A percentile compares a stretch with the other conserved stretches of the same genome.
These are phyloP conservation scores for Amoebophrya sp. DNA, from an alignment of 169 alveolate species.

Conservation along the genomic window DNA sequence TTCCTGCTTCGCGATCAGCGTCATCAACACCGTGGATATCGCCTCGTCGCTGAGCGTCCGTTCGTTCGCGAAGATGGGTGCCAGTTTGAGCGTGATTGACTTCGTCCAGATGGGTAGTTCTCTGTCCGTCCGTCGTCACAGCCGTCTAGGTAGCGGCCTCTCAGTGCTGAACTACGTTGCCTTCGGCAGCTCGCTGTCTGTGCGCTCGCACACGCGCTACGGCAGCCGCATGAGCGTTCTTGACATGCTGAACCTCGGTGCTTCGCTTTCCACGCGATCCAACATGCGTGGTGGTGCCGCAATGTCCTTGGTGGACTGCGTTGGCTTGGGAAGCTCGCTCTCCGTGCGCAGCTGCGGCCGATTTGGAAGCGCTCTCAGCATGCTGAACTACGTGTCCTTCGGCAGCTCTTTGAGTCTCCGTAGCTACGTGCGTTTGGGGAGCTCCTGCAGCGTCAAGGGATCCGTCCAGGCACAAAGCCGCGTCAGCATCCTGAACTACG, in stretches of 20 bases:
- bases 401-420: slow-evolving; percentile 30
- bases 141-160: background rate
- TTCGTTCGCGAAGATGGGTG: slow-evolving; percentile 14
- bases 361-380: background rate
- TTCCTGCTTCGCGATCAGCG: background rate
- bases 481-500: background rate
- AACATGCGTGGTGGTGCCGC: background rate
- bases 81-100: background rate
- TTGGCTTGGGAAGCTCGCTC: background rate
- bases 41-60: background rate
- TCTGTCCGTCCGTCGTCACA: background rate
- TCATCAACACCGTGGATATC: background rate
- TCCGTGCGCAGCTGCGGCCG: slow-evolving; percentile 31
- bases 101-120: background rate
- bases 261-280: background rate
- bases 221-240: background rate
- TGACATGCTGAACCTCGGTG: background rate
- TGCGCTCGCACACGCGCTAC: background rate
- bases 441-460: background rate
- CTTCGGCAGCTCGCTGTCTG: background rate
- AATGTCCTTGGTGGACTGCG: slow-evolving; percentile 13
- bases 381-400: background rate
- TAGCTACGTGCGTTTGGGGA: background rate
- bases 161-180: background rate
- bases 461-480: background rate